Evolutionary conservation across 495 filamentous ascomycete species (phyloP), one percentile per base, ranked within the genome.

Genomic region (Ramalina intermedia): DNA sequence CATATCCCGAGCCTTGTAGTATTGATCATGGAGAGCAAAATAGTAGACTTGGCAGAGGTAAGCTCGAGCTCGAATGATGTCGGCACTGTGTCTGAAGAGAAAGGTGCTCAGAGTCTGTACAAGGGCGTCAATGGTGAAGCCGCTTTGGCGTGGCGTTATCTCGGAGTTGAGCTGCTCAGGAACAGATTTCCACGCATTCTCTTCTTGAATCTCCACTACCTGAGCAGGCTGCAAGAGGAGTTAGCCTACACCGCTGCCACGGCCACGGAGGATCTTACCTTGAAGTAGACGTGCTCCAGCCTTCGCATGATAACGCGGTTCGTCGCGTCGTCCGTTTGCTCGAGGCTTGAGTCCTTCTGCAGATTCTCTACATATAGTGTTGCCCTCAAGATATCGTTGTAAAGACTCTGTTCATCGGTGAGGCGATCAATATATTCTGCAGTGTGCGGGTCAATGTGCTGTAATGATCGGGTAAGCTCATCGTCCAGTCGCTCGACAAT

Each of bases 41-140:
- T 91, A 95, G 71, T 96, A 98, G 50, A 96, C 89, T 67, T 96
- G 88, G 72, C 86, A 95, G 43, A 98, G 76, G 87, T 96, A 96
- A 16, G 91, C 89, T 50, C 93, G 84, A 50, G 93, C 93, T 43
- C 90, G 82, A 62, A 95, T 85, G 58, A 96, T 94, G 58, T 89
- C 88, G 55, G 94, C 87, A 64, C 87, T 90, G 72, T 94, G 73
- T 58, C 77, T 68, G 73, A 95, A 98, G 43, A 98, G 81, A 60
- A 96, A 96, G 61, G 81, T 93, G 79, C 85, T 93, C 24, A 98
- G 80, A 17, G 80, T 79, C 59, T 87, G 84, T 57, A 98, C 79
- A 18, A 98, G 82, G 24, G 74, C 67, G 35, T 74, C 70, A 39
- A 84, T 80, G 62, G 89, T 84, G 29, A 67, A 65, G 23, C 66